Percentiles rank a stretch among this genome's conserved stretches.
Evolutionary conservation across 2,329 filamentous ascomycete species (phyloP).

Genomic region (Aureobasidium namibiae): DNA sequence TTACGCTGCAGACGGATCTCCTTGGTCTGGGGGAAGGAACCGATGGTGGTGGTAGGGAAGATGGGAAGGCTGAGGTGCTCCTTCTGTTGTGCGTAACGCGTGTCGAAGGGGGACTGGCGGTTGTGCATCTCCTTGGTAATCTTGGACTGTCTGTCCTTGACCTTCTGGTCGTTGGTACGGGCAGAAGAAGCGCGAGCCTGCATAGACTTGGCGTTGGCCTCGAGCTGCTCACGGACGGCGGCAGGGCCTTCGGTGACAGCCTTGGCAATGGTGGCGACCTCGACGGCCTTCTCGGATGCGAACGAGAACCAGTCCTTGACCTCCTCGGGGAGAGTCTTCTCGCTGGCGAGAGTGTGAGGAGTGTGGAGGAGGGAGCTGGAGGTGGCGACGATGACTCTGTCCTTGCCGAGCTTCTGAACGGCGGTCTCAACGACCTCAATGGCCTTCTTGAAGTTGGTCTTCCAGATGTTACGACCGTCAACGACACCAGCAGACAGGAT

Average conservation of each 20-base stretch:
- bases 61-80: conserved; percentile 86
- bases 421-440: conserved; percentile 86
- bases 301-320: conserved; percentile 98
- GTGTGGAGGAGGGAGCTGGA: conserved; percentile 98
- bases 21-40: conserved; percentile 98
- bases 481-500: conserved; percentile 92
- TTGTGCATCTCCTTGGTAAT: conserved; percentile 80
- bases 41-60: conserved; percentile 99
- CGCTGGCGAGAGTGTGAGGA: conserved; percentile 92
- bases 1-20: conserved; percentile 95
- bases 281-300: conserved; percentile 84
- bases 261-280: conserved; percentile 91
- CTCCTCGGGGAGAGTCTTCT: conserved; percentile 96
- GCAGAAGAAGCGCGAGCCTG: conserved; percentile 83
- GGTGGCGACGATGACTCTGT: conserved; percentile 92
- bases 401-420: conserved; percentile 92
- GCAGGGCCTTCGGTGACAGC: conserved; percentile 89
- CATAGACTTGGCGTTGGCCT: conserved; percentile 94
- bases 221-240: conserved; percentile 76
- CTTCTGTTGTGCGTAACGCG: conserved; percentile 80
- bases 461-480: conserved; percentile 99
- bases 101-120: conserved; percentile 82
- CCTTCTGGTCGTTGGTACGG: conserved; percentile 92
- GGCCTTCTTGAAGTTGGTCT: conserved; percentile 96
- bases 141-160: conserved; percentile 92